Percentiles rank a stretch among this genome's conserved stretches.
These are phyloP conservation scores for Irpex rosettiformis DNA, from an alignment of 1,284 basidiomycete species.

Conservation along the genomic window DNA sequence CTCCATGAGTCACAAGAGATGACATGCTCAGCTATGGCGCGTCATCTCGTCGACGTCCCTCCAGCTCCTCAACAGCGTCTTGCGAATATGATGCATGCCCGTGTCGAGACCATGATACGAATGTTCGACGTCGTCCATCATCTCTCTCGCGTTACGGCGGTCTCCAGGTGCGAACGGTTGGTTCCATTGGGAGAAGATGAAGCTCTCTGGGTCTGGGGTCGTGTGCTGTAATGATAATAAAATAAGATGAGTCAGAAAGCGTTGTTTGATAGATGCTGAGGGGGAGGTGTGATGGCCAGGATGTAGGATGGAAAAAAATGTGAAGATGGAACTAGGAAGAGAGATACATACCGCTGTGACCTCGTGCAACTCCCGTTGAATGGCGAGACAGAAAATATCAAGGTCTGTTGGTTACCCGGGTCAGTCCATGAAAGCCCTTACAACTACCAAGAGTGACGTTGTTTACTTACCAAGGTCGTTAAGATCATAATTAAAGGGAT, in stretches of 20 bases:
- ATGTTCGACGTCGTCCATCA: constrained; percentile 35
- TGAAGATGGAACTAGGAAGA: constrained; percentile 3
- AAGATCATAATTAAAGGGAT: constrained; percentile 66
- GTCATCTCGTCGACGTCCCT: constrained; percentile 42
- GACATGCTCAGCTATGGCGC: constrained; percentile 8
- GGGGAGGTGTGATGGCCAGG: no score
- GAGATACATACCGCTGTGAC: constrained; percentile 55
- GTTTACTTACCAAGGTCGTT: constrained; percentile 54
- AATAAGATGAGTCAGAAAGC: no score
- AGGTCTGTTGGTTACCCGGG: constrained; percentile 38
- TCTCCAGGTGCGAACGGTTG: constrained; percentile 67
- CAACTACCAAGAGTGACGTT: not conserved
- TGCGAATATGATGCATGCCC: constrained; percentile 47
- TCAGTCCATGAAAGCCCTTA: constrained; percentile 6
- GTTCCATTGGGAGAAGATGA: constrained; percentile 53
- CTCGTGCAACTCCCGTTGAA: constrained; percentile 64
- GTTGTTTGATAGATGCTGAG: no score
- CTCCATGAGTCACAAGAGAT: not conserved
- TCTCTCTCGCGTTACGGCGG: constrained; percentile 50
- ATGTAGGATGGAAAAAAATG: no score
- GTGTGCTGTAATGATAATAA: constrained; percentile 39
- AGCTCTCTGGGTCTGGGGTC: constrained; percentile 44
- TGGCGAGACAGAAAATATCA: constrained; percentile 58
- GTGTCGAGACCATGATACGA: constrained; percentile 34
- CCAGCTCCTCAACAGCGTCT: constrained; percentile 55